Base-by-base conservation (phyloP, 352 stramenopile species). In the Thalassiosira mediterranea region DNA sequence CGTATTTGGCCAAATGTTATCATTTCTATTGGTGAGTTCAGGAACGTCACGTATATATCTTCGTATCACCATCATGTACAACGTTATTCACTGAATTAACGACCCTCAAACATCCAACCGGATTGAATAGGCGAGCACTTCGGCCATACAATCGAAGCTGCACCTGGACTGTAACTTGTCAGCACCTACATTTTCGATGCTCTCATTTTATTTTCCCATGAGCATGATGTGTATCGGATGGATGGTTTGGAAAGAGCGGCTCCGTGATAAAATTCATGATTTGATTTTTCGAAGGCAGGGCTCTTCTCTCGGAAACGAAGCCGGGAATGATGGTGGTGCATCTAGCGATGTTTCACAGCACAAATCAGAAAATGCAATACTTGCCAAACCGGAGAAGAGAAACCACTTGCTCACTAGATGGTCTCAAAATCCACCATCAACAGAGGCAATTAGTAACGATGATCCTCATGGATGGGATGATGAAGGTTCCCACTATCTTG, bases 1-100 rank as follows among this genome's bases (percentile, higher is more conserved):
- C n/a, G 31, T 81, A 1, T 81, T 87, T 51, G 85, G 85, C 29
- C 83, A 91, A 63, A n/a, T 90, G 17, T 29, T 91, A 17, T 79
- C 68, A 38, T 78, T 92, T 0, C 58, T 84, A 13, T 73, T 90
- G n/a, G n/a, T n/a, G n/a, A n/a, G n/a, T n/a, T n/a, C n/a, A n/a
- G n/a, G n/a, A n/a, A n/a, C n/a, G n/a, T n/a, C n/a, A n/a, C n/a
- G n/a, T n/a, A n/a, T n/a, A n/a, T n/a, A n/a, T n/a, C n/a, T n/a
- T n/a, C n/a, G n/a, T n/a, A n/a, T n/a, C n/a, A n/a, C n/a, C n/a
- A n/a, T n/a, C n/a, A n/a, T n/a, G n/a, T n/a, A n/a, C n/a, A n/a
- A n/a, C n/a, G n/a, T n/a, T n/a, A n/a, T n/a, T n/a, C n/a, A n/a
- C n/a, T n/a, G n/a, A n/a, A n/a, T n/a, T n/a, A n/a, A n/a, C n/a